These are phyloP conservation scores for Castanopsis chinensis DNA, from an alignment of 306 rosid genomes.

Conservation along the genomic window DNA sequence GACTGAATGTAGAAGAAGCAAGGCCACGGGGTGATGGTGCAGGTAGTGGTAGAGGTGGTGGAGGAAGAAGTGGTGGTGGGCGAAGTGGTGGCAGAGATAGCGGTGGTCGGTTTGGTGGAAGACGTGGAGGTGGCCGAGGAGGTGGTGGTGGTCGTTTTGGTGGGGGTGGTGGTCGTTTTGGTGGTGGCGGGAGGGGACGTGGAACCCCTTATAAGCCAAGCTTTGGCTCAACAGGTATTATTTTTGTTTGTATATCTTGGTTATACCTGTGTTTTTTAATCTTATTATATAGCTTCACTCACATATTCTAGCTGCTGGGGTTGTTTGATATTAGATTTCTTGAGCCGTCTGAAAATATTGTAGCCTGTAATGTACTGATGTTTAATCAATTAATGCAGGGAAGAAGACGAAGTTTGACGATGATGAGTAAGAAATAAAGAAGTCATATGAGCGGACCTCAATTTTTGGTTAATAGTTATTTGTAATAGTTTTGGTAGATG, in stretches of 20 bases:
- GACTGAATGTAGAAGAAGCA: conserved; percentile 70
- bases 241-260: conserved; percentile 9
- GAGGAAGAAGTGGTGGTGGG: conserved; percentile 24
- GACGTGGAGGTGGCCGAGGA: conserved; percentile 25
- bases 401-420: conserved; percentile 46
- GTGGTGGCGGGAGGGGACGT: conserved; percentile 37
- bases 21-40: conserved; percentile 53
- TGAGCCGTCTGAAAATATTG: neutral
- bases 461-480: no score
- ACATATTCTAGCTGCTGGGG: neutral
- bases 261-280: neutral
- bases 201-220: conserved; percentile 36
- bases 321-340: no score
- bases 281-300: neutral
- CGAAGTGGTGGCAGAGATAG: conserved; percentile 23
- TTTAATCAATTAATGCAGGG: conserved; percentile 23
- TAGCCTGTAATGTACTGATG: neutral
- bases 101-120: conserved; percentile 30
- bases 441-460: neutral
- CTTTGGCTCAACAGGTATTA: conserved; percentile 44
- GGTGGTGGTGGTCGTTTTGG: conserved; percentile 16
- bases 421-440: conserved; percentile 2
- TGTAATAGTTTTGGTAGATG: no score
- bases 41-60: conserved; percentile 12
- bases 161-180: conserved; percentile 19